phyloP scores from a whole-genome alignment of 2,329 filamentous ascomycete species.

The Botrytis tulipae region DNA sequence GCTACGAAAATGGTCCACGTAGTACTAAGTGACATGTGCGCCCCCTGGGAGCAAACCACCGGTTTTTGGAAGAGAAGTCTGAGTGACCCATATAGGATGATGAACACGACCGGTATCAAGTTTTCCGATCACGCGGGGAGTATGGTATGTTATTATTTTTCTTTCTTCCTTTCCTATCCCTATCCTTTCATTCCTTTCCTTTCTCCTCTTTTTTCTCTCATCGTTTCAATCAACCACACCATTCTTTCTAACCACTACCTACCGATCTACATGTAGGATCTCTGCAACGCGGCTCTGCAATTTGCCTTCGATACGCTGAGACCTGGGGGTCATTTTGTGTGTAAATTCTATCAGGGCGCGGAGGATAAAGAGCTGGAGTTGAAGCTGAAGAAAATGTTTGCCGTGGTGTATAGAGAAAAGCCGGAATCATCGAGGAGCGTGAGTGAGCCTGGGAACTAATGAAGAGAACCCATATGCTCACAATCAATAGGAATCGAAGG shows the following conservation, averaged over 20 bases:
- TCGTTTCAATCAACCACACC: no score
- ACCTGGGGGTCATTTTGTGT: slow-evolving; percentile 84
- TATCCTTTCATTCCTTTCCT: no score
- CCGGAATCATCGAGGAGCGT: slow-evolving; percentile 87
- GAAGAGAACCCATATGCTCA: background rate
- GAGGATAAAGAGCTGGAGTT: slow-evolving; percentile 81
- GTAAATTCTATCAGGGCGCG: slow-evolving; percentile 92
- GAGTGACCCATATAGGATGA: slow-evolving; percentile 99
- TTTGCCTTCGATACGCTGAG: slow-evolving; percentile 85
- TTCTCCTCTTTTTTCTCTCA: no score
- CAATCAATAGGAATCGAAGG: slow-evolving; percentile 69
- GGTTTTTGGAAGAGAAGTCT: slow-evolving; percentile 83
- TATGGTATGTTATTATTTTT: slow-evolving; percentile 65
- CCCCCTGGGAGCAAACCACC: slow-evolving; percentile 81
- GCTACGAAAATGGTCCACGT: slow-evolving; percentile 72
- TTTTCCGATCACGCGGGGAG: slow-evolving; percentile 90
- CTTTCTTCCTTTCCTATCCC: no score
- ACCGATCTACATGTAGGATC: slow-evolving; percentile 60
- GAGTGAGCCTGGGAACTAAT: slow-evolving; percentile 40
- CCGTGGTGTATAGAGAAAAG: slow-evolving; percentile 80
- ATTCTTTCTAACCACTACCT: background rate
- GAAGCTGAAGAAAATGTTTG: slow-evolving; percentile 73
- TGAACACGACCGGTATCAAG: slow-evolving; percentile 90
- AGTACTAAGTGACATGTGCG: slow-evolving; percentile 98
- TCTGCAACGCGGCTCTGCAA: slow-evolving; percentile 79